These are phyloP conservation scores for Suhomyces taliae DNA, from an alignment of 1,139 yeast genomes.

Conservation along the genomic window DNA sequence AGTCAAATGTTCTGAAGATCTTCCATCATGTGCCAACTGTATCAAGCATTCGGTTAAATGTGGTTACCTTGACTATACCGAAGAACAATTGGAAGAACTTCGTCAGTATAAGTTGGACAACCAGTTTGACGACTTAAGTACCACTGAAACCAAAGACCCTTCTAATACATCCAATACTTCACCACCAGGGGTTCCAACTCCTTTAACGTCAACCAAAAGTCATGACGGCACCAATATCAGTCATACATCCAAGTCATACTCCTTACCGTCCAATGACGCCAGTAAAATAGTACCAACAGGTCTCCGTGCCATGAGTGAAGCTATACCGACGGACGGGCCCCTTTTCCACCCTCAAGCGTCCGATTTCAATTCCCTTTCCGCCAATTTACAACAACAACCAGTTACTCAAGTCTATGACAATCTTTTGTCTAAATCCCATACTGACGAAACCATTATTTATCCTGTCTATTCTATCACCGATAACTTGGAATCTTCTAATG, in stretches of 20 bases:
- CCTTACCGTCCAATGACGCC: neutral
- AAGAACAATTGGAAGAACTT: slow-evolving; percentile 35
- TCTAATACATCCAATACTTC: neutral
- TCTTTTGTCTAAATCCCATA: slow-evolving; percentile 17
- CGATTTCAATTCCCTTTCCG: neutral
- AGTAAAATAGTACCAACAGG: neutral
- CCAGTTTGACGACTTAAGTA: slow-evolving; percentile 13
- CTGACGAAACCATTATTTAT: slow-evolving; percentile 33
- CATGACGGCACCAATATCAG: neutral
- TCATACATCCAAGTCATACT: neutral
- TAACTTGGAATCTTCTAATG: slow-evolving; percentile 1
- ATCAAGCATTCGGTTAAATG: slow-evolving; percentile 43
- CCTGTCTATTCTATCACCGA: slow-evolving; percentile 37
- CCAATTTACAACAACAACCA: slow-evolving; percentile 8
- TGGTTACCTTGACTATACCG: slow-evolving; percentile 40
- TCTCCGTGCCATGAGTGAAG: neutral
- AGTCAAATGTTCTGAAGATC: slow-evolving; percentile 45
- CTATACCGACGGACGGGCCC: neutral
- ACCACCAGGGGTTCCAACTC: neutral
- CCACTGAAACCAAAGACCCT: slow-evolving; percentile 5
- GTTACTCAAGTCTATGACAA: slow-evolving; percentile 34
- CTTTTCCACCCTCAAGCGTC: neutral
- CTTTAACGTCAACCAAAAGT: neutral
- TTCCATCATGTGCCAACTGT: slow-evolving; percentile 45
- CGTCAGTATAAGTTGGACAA: slow-evolving; percentile 20